A percentile compares a stretch with the other conserved stretches of the same genome.
These are phyloP conservation scores for Mortierella hygrophila DNA, from an alignment of 192 early-diverging fungal genomes.

Conservation along the genomic window DNA sequence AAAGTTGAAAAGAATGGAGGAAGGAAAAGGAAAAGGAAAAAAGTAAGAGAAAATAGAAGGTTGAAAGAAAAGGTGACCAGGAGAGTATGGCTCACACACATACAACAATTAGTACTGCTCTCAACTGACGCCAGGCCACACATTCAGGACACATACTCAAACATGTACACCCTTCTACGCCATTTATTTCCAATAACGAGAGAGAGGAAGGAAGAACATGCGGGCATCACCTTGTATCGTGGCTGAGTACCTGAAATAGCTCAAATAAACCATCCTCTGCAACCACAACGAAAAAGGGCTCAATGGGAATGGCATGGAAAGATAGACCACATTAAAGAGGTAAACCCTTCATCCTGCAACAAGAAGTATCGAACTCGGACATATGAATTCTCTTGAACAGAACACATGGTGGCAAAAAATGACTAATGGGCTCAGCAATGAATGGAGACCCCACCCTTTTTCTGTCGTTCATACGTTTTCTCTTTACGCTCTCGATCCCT, in stretches of 20 bases:
- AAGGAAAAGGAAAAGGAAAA: not conserved
- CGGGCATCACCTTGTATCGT: not conserved
- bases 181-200: not conserved
- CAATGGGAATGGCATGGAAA: not conserved
- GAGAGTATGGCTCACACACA: not conserved
- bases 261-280: not conserved
- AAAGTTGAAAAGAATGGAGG: not conserved
- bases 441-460: too few relatives aligned
- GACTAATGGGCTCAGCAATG: not conserved
- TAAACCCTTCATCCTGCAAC: not conserved
- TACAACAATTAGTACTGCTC: not conserved
- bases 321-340: not conserved
- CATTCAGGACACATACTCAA: not conserved
- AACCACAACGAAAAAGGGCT: not conserved
- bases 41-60: not conserved
- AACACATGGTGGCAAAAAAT: not conserved
- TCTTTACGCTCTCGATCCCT: too few relatives aligned
- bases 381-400: not conserved
- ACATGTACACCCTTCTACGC: not conserved
- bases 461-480: too few relatives aligned
- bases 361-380: too few relatives aligned
- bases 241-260: not conserved
- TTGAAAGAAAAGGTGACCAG: not conserved
- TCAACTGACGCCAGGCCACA: slow-evolving; percentile 4
- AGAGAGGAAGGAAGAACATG: not conserved